Evolutionary conservation across 1,284 basidiomycete genomes (phyloP), one percentile per base, ranked within the genome.

Genomic region (Cutaneotrichosporon cyanovorans): DNA sequence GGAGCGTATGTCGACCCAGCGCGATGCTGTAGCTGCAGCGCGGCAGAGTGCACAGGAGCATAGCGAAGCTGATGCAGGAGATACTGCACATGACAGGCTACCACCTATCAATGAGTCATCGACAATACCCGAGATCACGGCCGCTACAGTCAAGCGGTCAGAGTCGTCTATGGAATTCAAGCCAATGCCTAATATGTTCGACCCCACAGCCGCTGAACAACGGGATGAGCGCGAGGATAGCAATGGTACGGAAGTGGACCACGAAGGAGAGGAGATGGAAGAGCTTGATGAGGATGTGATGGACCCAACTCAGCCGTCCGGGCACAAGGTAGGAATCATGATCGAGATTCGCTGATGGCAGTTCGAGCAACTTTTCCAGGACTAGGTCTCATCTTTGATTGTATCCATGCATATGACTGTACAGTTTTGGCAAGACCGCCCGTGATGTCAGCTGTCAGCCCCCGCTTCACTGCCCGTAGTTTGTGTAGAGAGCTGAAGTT

Each of bases 1-100:
- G 4, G 20, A 47, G 33, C 32, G 28, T 15, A 50, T 51, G 52
- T 54, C 52, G 18, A 54, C 52, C 1, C 52, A 50, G 32, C 43
- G 35, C n/a, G 23, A 37, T 19, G 41, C 25, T 9, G 32, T 40
- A n/a, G 23, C 14, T 4, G 36, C 18, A 8, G 46, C 33, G 16
- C 41, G 34, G 19, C 42, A 31, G 18, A 18, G 34, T 2, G 9
- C 19, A 25, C 34, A 37, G 42, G 18, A 7, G 31, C 25, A 28
- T 19, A 15, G 21, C n/a, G 7, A 7, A 7, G 12, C 8, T 7
- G 8, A 12, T 12, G 8, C 25, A 28, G 25, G 7, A 12, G 12
- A 7, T 28, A 7, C 25, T 7, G 12, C 25, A 12, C 25, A 28
- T 12, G 12, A 36, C 5, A 12, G 36, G 37, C 28, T 37, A 23